Evolutionary conservation across 768 basidiomycete genomes (phyloP).

Genomic region (Ramaria sp.): DNA sequence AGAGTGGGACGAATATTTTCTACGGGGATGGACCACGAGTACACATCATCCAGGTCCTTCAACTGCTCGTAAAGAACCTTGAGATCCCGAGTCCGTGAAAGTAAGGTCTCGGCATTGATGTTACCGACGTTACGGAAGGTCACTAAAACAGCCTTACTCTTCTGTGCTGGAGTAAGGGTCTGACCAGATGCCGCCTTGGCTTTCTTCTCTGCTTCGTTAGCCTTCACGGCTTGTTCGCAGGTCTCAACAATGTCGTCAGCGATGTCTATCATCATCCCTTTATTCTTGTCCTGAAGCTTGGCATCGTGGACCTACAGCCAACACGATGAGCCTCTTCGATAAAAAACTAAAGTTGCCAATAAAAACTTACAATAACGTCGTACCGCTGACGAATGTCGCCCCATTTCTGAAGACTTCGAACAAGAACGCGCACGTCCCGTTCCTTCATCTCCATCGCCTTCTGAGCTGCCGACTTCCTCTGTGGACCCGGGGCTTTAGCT

Average conservation of each 20-base stretch:
- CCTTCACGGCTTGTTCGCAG: slow-evolving; percentile 74
- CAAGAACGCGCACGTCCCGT: slow-evolving; percentile 89
- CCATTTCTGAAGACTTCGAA: slow-evolving; percentile 94
- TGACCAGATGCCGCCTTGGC: slow-evolving; percentile 71
- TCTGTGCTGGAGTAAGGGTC: slow-evolving; percentile 83
- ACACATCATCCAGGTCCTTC: slow-evolving; percentile 46
- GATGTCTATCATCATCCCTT: slow-evolving; percentile 80
- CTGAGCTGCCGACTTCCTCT: slow-evolving; percentile 85
- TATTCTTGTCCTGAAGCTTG: slow-evolving; percentile 90
- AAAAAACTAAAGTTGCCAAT: slow-evolving; percentile 2
- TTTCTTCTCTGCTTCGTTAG: slow-evolving; percentile 75
- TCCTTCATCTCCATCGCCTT: slow-evolving; percentile 96
- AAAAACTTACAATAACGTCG: slow-evolving; percentile 73
- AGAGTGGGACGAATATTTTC: slow-evolving; percentile 90
- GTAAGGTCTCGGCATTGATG: slow-evolving; percentile 96
- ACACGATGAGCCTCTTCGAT: slow-evolving; percentile 5
- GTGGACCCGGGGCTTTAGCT: slow-evolving; percentile 57
- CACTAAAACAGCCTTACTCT: slow-evolving; percentile 94
- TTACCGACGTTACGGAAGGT: slow-evolving; percentile 81
- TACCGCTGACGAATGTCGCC: slow-evolving; percentile 94
- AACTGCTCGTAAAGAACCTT: slow-evolving; percentile 79
- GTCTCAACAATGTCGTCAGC: slow-evolving; percentile 87
- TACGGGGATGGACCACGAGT: slow-evolving; percentile 80
- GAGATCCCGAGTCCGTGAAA: slow-evolving; percentile 82
- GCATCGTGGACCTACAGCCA: slow-evolving; percentile 66